These are phyloP conservation scores for Ascobolus immersus DNA, from an alignment of 495 filamentous ascomycete species.

Conservation along the genomic window DNA sequence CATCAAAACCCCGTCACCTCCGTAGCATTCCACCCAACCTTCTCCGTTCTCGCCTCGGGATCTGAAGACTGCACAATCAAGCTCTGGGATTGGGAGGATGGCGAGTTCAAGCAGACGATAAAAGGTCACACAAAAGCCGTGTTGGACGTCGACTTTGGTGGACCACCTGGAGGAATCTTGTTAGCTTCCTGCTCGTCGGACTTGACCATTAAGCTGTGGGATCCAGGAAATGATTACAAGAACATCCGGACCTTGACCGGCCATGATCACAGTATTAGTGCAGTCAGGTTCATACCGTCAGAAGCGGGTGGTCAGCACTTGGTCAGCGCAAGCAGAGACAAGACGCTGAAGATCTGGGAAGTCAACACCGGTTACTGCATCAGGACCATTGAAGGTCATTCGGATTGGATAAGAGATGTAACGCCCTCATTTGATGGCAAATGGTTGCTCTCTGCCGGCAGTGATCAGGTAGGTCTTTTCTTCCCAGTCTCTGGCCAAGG, in stretches of 20 bases:
- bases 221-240: constrained; percentile 80
- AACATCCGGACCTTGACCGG: constrained; percentile 81
- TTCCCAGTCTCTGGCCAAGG: neutral
- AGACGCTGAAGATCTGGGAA: constrained; percentile 72
- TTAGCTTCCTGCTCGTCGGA: constrained; percentile 79
- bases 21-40: constrained; percentile 84
- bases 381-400: constrained; percentile 55
- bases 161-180: constrained; percentile 58
- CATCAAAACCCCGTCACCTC: constrained; percentile 63
- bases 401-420: constrained; percentile 78
- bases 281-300: constrained; percentile 69
- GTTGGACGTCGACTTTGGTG: constrained; percentile 74
- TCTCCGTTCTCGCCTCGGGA: constrained; percentile 72
- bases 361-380: constrained; percentile 81
- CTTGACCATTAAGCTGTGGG: constrained; percentile 89
- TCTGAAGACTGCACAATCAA: constrained; percentile 77
- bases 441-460: constrained; percentile 55
- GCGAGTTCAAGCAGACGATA: constrained; percentile 70
- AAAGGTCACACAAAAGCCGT: constrained; percentile 87
- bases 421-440: constrained; percentile 58
- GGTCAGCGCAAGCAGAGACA: constrained; percentile 58
- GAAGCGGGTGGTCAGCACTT: constrained; percentile 54
- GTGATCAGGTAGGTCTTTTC: constrained; percentile 29
- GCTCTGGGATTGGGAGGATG: constrained; percentile 95
- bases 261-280: constrained; percentile 77